Percentiles rank a stretch among this genome's conserved stretches.
These are phyloP conservation scores for Colletotrichum musae DNA, from an alignment of 2,329 filamentous ascomycete genomes.

Conservation along the genomic window DNA sequence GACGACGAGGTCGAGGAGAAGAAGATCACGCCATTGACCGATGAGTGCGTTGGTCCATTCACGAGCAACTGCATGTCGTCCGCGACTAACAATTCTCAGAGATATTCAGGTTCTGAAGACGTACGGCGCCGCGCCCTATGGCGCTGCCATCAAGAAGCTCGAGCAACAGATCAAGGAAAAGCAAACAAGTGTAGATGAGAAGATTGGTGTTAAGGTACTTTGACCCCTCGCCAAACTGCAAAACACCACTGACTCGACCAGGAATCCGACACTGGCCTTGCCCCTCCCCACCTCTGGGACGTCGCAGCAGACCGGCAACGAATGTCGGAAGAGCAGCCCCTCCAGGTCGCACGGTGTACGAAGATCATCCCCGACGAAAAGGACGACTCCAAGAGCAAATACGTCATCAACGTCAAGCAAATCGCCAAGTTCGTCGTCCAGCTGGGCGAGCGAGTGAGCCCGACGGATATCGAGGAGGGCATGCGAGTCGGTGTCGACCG, in stretches of 20 bases:
- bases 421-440: conserved; percentile 99
- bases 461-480: conserved; percentile 98
- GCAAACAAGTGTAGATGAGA: conserved; percentile 97
- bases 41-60: conserved; percentile 80
- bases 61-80: conserved; percentile 21
- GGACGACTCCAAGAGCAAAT: conserved; percentile 98
- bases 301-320: conserved; percentile 97
- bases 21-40: conserved; percentile 97
- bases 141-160: conserved; percentile 92
- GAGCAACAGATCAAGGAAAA: conserved; percentile 99
- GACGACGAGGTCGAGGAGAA: conserved; percentile 99
- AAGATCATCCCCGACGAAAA: conserved; percentile 99
- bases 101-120: conserved; percentile 99
- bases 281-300: conserved; percentile 98
- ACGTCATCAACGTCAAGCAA: conserved; percentile 99
- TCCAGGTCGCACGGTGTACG: conserved; percentile 97
- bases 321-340: conserved; percentile 97
- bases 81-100: conserved; percentile 63
- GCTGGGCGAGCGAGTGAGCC: conserved; percentile 94
- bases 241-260: conserved; percentile 51
- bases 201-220: conserved; percentile 87
- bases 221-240: background rate
- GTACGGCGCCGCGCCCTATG: conserved; percentile 97
- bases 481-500: conserved; percentile 99
- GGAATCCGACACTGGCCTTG: conserved; percentile 98